Evolutionary conservation across 2,329 filamentous ascomycete species (phyloP).

Genomic region (Tolypocladium ovalisporum): DNA sequence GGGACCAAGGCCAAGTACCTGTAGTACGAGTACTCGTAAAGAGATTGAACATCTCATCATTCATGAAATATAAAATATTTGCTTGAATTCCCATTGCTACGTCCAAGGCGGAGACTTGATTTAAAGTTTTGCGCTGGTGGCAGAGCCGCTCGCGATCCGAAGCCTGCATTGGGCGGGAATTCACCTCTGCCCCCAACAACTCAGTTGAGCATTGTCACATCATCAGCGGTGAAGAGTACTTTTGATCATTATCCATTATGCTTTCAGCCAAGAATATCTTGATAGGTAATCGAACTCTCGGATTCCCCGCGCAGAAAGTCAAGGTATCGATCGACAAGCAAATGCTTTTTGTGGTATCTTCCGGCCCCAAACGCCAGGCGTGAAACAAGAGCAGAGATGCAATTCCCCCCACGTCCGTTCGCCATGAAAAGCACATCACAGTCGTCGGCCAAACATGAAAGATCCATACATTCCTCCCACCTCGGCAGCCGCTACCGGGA

Average conservation of each 20-base stretch:
- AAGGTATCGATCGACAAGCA: not conserved
- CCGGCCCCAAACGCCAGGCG: slow-evolving; percentile 6
- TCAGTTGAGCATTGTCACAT: not conserved
- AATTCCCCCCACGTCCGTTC: not conserved
- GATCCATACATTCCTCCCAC: slow-evolving; percentile 88
- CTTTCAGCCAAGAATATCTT: not conserved
- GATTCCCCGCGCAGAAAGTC: not conserved
- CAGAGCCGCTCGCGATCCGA: too few relatives aligned
- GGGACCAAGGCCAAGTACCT: too few relatives aligned
- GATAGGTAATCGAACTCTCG: not conserved
- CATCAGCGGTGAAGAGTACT: too few relatives aligned
- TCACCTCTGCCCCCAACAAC: not conserved
- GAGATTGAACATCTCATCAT: too few relatives aligned
- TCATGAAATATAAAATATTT: too few relatives aligned
- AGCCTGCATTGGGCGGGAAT: not conserved
- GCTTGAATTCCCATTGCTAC: not conserved
- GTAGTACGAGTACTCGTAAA: too few relatives aligned
- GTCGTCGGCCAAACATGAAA: slow-evolving; percentile 51
- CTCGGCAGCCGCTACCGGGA: slow-evolving; percentile 84
- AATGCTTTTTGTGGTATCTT: slow-evolving; percentile 6
- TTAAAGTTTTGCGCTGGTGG: not conserved
- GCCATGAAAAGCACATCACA: slow-evolving; percentile 24
- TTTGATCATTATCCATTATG: not conserved
- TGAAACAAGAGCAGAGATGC: slow-evolving; percentile 9
- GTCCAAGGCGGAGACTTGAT: not conserved